A percentile compares a stretch with the other conserved stretches of the same genome.
Evolutionary conservation across 78 protist species (phyloP).

Genomic region (Bigelowiella natans): DNA sequence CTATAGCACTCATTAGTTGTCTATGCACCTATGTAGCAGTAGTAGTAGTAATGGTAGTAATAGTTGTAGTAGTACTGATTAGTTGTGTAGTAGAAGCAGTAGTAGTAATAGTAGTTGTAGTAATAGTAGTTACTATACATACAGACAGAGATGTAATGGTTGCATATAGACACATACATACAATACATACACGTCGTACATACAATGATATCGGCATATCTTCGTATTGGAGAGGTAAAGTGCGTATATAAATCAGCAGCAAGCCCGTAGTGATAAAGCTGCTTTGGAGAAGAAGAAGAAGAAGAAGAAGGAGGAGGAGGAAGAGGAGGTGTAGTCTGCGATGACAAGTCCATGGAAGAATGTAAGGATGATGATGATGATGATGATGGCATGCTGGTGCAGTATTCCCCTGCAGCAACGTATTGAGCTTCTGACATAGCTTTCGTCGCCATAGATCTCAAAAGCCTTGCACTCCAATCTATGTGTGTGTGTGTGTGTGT

Average conservation of each 20-base stretch:
- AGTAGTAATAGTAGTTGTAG: too few species aligned
- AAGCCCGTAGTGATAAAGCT: not conserved
- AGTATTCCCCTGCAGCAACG: not conserved
- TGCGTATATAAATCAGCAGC: not conserved
- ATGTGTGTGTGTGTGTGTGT: not conserved
- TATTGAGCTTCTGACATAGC: not conserved
- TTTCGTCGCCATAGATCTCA: not conserved
- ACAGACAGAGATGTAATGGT: not conserved
- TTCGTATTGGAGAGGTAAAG: conserved; percentile 5
- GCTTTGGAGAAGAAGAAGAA: too few species aligned
- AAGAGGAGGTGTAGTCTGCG: too few species aligned
- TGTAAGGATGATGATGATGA: too few species aligned
- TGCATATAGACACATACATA: not conserved
- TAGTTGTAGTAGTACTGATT: too few species aligned
- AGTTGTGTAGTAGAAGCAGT: too few species aligned
- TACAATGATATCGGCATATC: not conserved
- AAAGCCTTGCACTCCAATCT: not conserved
- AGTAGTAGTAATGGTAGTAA: too few species aligned
- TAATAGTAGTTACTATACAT: not conserved
- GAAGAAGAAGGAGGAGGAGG: too few species aligned
- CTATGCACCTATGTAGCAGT: not conserved
- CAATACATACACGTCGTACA: not conserved
- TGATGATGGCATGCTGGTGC: too few species aligned
- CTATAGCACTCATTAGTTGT: not conserved
- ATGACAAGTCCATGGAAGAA: too few species aligned